Conservation (phyloP, 345 rosid genomes). For the Syzygium oleosum region DNA sequence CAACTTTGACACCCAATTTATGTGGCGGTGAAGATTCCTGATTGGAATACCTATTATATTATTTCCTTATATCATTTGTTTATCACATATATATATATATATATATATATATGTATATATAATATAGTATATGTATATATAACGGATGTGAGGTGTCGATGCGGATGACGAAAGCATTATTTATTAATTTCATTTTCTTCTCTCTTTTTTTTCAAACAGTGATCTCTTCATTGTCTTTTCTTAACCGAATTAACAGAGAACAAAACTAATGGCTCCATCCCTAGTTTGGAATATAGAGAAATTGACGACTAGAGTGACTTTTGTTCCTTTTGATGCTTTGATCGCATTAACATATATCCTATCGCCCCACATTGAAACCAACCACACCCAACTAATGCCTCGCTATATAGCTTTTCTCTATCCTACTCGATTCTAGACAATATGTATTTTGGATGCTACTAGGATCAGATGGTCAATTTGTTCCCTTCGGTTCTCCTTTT, state of each 20-base stretch:
- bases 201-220: neutral
- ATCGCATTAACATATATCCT: neutral
- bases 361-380: neutral
- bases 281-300: neutral
- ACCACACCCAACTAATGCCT: neutral
- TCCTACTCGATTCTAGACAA: neutral
- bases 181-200: neutral
- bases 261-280: neutral
- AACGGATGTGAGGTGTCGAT: neutral
- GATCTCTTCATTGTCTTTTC: neutral
- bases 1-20: neutral
- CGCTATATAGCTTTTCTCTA: neutral
- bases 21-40: neutral
- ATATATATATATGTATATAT: neutral
- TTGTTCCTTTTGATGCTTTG: neutral
- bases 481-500: neutral
- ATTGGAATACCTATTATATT: neutral
- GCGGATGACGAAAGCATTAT: neutral
- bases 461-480: neutral
- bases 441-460: neutral
- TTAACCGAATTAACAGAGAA: constrained; percentile 6
- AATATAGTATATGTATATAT: neutral
- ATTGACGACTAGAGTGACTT: neutral
- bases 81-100: neutral
- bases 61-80: neutral